These are phyloP conservation scores for Schizochytrium sp. DNA, from an alignment of 108 stramenopile genomes.

Conservation along the genomic window DNA sequence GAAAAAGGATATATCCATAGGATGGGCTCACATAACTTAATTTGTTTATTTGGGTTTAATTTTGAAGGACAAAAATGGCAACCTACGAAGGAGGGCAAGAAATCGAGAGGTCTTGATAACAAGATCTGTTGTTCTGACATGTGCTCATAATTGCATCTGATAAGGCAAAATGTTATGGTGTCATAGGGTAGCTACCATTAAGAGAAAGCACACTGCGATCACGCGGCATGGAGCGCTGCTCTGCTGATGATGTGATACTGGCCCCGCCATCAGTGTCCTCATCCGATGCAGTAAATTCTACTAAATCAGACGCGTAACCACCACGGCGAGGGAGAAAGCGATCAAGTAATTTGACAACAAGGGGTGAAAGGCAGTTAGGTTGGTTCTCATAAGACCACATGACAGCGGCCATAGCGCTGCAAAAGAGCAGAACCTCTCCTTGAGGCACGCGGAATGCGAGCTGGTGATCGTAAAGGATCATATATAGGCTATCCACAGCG, in stretches of 20 bases:
- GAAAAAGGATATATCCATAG: no score
- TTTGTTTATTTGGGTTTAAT: no score
- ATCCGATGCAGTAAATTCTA: no score
- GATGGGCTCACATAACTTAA: no score
- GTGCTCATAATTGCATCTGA: no score
- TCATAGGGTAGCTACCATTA: constrained; percentile 9
- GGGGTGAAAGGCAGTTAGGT: background rate
- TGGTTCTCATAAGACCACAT: constrained; percentile 54
- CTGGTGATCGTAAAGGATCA: constrained; percentile 57
- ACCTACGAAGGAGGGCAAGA: no score
- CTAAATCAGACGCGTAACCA: no score
- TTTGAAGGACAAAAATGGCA: no score
- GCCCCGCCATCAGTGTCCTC: background rate
- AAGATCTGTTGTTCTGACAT: no score
- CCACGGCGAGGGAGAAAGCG: constrained; percentile 30
- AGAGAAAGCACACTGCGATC: constrained; percentile 16
- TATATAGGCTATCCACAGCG: constrained; percentile 26
- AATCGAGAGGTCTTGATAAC: no score
- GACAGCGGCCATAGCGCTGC: constrained; percentile 47
- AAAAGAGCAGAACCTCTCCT: constrained; percentile 52
- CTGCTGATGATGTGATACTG: background rate
- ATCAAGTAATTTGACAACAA: constrained; percentile 43
- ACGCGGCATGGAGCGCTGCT: background rate
- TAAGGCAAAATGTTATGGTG: background rate
- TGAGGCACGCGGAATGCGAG: constrained; percentile 58